Evolutionary conservation across 2,329 filamentous ascomycete species (phyloP).

Genomic region (Alternaria novae-zelandiae): DNA sequence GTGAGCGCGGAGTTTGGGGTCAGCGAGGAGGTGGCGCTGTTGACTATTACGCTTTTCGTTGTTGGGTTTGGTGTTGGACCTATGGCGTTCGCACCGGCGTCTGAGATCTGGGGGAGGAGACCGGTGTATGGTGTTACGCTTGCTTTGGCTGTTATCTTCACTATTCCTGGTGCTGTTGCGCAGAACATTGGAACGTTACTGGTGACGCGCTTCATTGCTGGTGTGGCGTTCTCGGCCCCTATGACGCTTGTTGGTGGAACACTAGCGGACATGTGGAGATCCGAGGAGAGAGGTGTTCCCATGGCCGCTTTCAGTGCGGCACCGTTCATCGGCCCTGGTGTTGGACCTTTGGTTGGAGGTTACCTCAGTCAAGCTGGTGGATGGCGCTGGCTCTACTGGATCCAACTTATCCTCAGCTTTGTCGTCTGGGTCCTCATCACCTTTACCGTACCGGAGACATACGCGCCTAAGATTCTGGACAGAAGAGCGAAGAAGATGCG

Average conservation of each 20-base stretch:
- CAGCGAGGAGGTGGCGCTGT: conserved; percentile 73
- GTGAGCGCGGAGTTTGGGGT: conserved; percentile 70
- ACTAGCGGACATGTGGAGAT: conserved; percentile 81
- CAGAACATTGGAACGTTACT: conserved; percentile 78
- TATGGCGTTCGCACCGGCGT: conserved; percentile 79
- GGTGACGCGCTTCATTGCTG: conserved; percentile 77
- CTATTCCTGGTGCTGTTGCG: conserved; percentile 79
- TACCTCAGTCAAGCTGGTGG: conserved; percentile 72
- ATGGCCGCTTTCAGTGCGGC: conserved; percentile 87
- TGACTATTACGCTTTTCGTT: conserved; percentile 79
- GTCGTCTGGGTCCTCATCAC: conserved; percentile 76
- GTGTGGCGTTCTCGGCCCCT: conserved; percentile 82
- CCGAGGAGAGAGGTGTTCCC: conserved; percentile 82
- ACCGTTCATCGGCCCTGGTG: conserved; percentile 81
- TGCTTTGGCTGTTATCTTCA: conserved; percentile 74
- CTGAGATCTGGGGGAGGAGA: conserved; percentile 75
- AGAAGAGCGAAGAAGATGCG: conserved; percentile 74
- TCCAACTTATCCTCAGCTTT: conserved; percentile 78
- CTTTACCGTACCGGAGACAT: conserved; percentile 91
- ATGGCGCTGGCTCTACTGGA: conserved; percentile 88
- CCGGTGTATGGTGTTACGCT: conserved; percentile 75
- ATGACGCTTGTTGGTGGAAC: conserved; percentile 88
- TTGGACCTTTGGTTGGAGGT: conserved; percentile 68
- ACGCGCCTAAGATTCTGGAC: conserved; percentile 78
- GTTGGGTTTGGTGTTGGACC: conserved; percentile 82